A percentile compares a stretch with the other conserved stretches of the same genome.
Conservation (phyloP, 371 early-diverging fungal species). For the Actinomucor elegans region DNA sequence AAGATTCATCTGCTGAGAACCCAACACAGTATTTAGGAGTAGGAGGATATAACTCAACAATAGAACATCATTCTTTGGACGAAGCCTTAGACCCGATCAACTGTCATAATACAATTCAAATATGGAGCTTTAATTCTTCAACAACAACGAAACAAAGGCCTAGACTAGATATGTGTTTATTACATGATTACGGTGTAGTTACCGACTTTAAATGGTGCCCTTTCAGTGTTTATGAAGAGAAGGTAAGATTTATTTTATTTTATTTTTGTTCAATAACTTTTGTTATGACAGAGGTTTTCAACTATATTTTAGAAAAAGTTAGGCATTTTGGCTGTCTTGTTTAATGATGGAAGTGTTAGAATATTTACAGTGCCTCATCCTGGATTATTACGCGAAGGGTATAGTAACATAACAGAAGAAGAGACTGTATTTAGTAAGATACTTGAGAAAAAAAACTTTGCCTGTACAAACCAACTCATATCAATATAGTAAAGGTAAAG, state of each 20-base stretch:
- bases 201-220: constrained; percentile 63
- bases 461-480: too few relatives aligned
- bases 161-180: constrained; percentile 53
- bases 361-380: constrained; percentile 64
- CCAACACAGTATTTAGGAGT: constrained; percentile 61
- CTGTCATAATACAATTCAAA: constrained; percentile 47
- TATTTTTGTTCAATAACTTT: not conserved
- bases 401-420: not conserved
- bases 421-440: constrained; percentile 30
- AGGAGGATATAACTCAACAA: constrained; percentile 52
- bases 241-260: constrained; percentile 12
- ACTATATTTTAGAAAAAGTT: constrained; percentile 21
- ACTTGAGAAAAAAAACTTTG: too few relatives aligned
- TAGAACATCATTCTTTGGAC: constrained; percentile 44
- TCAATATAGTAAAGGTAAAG: constrained; percentile 20
- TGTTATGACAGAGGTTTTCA: not conserved
- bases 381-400: constrained; percentile 12
- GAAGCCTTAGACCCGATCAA: constrained; percentile 9
- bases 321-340: constrained; percentile 57
- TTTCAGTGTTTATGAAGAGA: constrained; percentile 39
- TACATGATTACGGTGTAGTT: constrained; percentile 59
- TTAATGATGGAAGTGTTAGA: constrained; percentile 57
- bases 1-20: constrained; percentile 21
- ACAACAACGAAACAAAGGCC: constrained; percentile 12
- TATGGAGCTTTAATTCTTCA: constrained; percentile 41